A percentile compares a stretch with the other conserved stretches of the same genome.
These are phyloP conservation scores for Alternaria consortialis DNA, from an alignment of 2,329 filamentous ascomycete genomes.

Conservation along the genomic window DNA sequence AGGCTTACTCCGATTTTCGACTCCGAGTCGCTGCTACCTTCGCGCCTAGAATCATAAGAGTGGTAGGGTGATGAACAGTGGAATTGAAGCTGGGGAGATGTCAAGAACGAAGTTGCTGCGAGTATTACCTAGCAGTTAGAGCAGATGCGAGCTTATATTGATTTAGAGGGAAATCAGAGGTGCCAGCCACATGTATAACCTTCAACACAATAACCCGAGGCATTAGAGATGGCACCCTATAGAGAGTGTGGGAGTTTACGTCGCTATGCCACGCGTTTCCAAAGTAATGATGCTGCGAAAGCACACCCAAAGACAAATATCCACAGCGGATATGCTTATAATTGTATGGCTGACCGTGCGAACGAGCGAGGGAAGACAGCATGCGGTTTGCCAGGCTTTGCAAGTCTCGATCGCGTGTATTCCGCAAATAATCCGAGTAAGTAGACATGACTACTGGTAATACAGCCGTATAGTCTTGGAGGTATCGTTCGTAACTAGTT, in stretches of 20 bases:
- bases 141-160: not conserved
- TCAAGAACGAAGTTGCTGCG: not conserved
- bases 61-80: not conserved
- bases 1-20: slow-evolving; percentile 1
- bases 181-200: not conserved
- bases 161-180: not conserved
- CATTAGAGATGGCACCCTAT: not conserved
- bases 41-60: not conserved
- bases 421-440: not conserved
- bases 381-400: not conserved
- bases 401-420: not conserved
- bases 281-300: not conserved
- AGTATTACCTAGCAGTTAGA: not conserved
- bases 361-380: not conserved
- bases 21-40: not conserved
- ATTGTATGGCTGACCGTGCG: not conserved
- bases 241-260: not conserved
- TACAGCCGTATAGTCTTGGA: not conserved
- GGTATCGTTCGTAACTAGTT: not conserved
- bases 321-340: not conserved
- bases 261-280: not conserved
- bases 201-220: not conserved
- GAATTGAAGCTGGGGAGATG: not conserved
- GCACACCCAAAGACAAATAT: not conserved
- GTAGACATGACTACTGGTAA: not conserved